Conservation (phyloP, 805 yeast genomes). For the Cyberlindnera americana region DNA sequence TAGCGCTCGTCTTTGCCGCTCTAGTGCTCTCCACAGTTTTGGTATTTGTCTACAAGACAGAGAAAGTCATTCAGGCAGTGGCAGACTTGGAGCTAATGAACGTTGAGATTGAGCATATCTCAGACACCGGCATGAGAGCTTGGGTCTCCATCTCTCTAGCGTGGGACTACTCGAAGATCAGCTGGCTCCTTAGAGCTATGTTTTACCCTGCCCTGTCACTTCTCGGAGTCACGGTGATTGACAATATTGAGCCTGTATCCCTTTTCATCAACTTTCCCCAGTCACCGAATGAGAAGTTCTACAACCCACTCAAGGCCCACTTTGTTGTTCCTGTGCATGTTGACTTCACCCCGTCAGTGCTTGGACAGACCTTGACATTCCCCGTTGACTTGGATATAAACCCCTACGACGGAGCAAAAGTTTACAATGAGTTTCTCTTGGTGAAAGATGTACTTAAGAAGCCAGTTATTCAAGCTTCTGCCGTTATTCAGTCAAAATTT, state of each 20-base stretch:
- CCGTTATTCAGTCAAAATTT: constrained; percentile 8
- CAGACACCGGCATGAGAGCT: constrained; percentile 17
- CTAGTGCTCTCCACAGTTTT: neutral
- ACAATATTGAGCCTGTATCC: constrained; percentile 8
- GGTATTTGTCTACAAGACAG: constrained; percentile 4
- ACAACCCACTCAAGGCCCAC: constrained; percentile 9
- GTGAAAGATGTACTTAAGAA: constrained; percentile 3
- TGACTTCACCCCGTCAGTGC: constrained; percentile 14
- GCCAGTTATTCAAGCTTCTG: constrained; percentile 3
- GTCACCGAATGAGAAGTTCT: constrained; percentile 2
- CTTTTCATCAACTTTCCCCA: constrained; percentile 15
- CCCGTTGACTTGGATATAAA: constrained; percentile 7
- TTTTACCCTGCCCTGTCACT: constrained; percentile 7
- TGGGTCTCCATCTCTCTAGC: constrained; percentile 9
- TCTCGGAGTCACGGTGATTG: constrained; percentile 9
- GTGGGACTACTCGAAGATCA: constrained; percentile 18
- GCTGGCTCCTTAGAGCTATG: constrained; percentile 10
- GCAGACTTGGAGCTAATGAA: constrained; percentile 8
- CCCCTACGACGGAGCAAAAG: constrained; percentile 10
- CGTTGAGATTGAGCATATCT: constrained; percentile 10
- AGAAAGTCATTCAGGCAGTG: constrained; percentile 5
- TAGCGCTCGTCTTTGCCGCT: neutral
- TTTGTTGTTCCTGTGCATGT: constrained; percentile 8
- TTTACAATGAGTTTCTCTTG: constrained; percentile 8
- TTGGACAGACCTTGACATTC: constrained; percentile 6